Conservation (phyloP, 2,329 filamentous ascomycete genomes). For the Blumeria graminis region DNA sequence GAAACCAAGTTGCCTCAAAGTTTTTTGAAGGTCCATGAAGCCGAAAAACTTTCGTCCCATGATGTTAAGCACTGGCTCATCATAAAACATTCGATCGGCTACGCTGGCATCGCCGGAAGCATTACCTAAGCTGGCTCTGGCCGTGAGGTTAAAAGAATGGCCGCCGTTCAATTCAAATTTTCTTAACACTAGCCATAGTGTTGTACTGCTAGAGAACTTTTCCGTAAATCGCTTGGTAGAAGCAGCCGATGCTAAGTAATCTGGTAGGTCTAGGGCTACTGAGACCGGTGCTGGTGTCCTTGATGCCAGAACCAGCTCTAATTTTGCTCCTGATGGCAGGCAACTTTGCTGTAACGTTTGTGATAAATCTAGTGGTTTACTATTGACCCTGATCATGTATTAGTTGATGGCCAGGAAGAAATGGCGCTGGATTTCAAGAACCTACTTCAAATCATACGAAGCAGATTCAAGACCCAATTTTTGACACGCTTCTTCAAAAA, state of each 20-base stretch:
- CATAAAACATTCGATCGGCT: slow-evolving; percentile 62
- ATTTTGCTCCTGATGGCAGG: slow-evolving; percentile 62
- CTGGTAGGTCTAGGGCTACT: slow-evolving; percentile 67
- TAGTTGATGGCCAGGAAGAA: neutral
- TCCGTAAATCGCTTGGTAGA: slow-evolving; percentile 48
- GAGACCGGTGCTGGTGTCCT: slow-evolving; percentile 68
- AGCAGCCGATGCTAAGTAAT: slow-evolving; percentile 37
- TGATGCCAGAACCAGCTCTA: slow-evolving; percentile 74
- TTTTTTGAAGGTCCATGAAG: slow-evolving; percentile 71
- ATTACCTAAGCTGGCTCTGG: slow-evolving; percentile 31
- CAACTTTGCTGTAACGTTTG: slow-evolving; percentile 64
- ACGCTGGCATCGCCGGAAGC: slow-evolving; percentile 30
- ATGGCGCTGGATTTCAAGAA: neutral
- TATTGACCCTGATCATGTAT: slow-evolving; percentile 36
- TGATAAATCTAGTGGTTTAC: slow-evolving; percentile 68
- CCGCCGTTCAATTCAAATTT: slow-evolving; percentile 59
- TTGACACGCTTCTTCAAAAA: slow-evolving; percentile 66
- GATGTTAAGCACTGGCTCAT: slow-evolving; percentile 63
- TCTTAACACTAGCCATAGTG: slow-evolving; percentile 70
- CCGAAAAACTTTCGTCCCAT: slow-evolving; percentile 57
- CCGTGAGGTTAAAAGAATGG: slow-evolving; percentile 56
- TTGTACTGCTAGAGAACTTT: slow-evolving; percentile 72
- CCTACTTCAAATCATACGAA: slow-evolving; percentile 61
- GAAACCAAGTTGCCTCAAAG: slow-evolving; percentile 63
- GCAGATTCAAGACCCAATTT: slow-evolving; percentile 40